These are phyloP conservation scores for Cubamyces sp. DNA, from an alignment of 768 basidiomycete genomes.

Conservation along the genomic window DNA sequence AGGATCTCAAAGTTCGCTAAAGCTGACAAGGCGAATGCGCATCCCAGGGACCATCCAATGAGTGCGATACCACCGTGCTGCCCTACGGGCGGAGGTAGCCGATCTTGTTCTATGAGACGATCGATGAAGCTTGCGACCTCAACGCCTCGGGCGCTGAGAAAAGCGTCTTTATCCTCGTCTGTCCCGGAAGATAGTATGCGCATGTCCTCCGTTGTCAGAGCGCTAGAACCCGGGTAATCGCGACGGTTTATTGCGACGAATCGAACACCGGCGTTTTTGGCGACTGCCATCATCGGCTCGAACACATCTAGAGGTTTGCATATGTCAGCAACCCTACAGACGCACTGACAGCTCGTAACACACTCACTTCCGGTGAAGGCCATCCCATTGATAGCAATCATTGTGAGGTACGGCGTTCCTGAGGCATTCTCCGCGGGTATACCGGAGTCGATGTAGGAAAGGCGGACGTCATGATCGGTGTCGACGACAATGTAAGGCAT, in stretches of 20 bases:
- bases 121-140: conserved; percentile 16
- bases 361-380: too few species aligned
- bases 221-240: conserved; percentile 33
- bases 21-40: conserved; percentile 1
- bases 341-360: too few species aligned
- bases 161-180: conserved; percentile 31
- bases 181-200: background rate
- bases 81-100: conserved; percentile 10
- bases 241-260: conserved; percentile 31
- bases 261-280: conserved; percentile 14
- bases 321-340: too few species aligned
- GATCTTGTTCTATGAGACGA: conserved; percentile 4
- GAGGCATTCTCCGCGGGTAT: too few species aligned
- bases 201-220: conserved; percentile 23
- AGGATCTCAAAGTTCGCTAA: conserved; percentile 9
- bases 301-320: too few species aligned
- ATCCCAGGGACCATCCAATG: conserved; percentile 15
- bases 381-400: too few species aligned
- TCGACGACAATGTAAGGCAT: too few species aligned
- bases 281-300: too few species aligned
- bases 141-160: conserved; percentile 35
- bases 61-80: conserved; percentile 11
- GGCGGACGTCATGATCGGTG: too few species aligned
- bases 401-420: too few species aligned
- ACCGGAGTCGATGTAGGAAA: too few species aligned